These are phyloP conservation scores for Solanum acaule DNA, from an alignment of 257 asterid genomes.

Conservation along the genomic window DNA sequence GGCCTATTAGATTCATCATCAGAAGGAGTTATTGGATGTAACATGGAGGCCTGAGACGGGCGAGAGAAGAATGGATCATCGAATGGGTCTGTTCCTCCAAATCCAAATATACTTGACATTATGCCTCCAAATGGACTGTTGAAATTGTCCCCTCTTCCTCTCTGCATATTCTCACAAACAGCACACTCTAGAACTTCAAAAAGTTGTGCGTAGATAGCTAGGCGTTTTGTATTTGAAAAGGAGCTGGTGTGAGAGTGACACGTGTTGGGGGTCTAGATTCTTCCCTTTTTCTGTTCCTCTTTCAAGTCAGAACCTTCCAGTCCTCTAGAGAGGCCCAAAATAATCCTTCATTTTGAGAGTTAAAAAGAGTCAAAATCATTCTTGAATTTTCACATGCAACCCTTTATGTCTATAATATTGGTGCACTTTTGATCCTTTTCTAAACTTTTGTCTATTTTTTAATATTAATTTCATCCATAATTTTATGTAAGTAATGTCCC, in stretches of 20 bases:
- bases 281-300: not conserved
- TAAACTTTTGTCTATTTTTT: no score
- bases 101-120: slow-evolving; percentile 40
- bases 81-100: slow-evolving; percentile 52
- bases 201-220: no score
- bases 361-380: no score
- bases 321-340: no score
- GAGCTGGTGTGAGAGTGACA: not conserved
- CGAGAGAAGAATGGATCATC: slow-evolving; percentile 66
- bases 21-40: slow-evolving; percentile 6
- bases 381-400: no score
- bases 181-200: not conserved
- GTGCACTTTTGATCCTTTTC: no score
- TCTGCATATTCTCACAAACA: slow-evolving; percentile 1
- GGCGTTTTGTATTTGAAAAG: not conserved
- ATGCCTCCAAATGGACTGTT: not conserved
- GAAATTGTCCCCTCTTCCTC: not conserved
- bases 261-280: not conserved
- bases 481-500: no score
- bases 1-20: slow-evolving; percentile 28
- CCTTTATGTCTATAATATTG: no score
- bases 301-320: not conserved
- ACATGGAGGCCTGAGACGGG: slow-evolving; percentile 23
- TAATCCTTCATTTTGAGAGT: no score
- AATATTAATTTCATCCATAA: no score